A percentile compares a stretch with the other conserved stretches of the same genome.
phyloP scores from a whole-genome alignment of 2,329 filamentous ascomycete species.

The Huntiella savannae region DNA sequence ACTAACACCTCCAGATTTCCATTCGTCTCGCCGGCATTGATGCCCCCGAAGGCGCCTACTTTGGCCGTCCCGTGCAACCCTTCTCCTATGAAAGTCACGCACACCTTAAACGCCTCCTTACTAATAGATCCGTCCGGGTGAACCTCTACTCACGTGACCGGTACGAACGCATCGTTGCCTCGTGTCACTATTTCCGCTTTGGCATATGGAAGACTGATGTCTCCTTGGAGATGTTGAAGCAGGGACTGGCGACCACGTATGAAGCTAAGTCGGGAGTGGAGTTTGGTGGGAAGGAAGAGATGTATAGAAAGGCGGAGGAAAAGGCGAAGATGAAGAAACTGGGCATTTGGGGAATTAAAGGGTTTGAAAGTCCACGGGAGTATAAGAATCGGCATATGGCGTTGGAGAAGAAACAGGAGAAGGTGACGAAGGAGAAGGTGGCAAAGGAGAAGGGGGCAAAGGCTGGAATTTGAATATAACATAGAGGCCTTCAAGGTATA shows the following conservation, averaged over 20 bases:
- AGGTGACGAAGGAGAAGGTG: not conserved
- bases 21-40: constrained; percentile 83
- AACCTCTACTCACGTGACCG: constrained; percentile 74
- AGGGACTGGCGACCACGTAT: constrained; percentile 74
- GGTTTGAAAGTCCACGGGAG: constrained; percentile 66
- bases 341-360: constrained; percentile 58
- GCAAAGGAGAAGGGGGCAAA: not conserved
- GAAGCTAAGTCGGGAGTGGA: constrained; percentile 81
- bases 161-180: constrained; percentile 78
- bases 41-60: constrained; percentile 83
- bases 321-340: constrained; percentile 43
- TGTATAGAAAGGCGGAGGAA: constrained; percentile 48
- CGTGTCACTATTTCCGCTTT: constrained; percentile 54
- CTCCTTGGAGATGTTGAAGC: constrained; percentile 72
- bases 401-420: not conserved
- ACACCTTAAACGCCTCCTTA: constrained; percentile 60
- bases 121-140: constrained; percentile 57
- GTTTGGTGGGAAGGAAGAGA: constrained; percentile 52
- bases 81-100: constrained; percentile 60
- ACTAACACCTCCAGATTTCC: constrained; percentile 41
- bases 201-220: constrained; percentile 59
- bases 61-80: constrained; percentile 73
- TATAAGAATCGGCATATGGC: constrained; percentile 43
- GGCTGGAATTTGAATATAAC: not conserved
- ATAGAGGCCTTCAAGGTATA: too few species aligned